These are phyloP conservation scores for Alternaria infectoria DNA, from an alignment of 2,329 filamentous ascomycete species.

Conservation along the genomic window DNA sequence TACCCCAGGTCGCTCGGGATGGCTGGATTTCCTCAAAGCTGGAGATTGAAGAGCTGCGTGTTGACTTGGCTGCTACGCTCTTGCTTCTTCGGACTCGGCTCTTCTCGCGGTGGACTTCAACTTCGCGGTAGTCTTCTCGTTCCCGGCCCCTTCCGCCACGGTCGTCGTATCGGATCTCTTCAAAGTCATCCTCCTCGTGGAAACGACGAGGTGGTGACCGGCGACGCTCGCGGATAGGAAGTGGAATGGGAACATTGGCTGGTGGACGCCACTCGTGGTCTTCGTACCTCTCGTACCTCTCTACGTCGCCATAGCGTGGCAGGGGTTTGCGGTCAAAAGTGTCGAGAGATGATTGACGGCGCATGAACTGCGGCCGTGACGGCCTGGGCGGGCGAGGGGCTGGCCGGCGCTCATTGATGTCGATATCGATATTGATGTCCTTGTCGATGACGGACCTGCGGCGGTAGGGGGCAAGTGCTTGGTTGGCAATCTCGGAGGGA, in stretches of 20 bases:
- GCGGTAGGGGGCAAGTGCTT: slow-evolving; percentile 64
- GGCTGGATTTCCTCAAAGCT: slow-evolving; percentile 51
- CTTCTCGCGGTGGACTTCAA: slow-evolving; percentile 56
- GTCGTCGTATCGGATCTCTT: slow-evolving; percentile 59
- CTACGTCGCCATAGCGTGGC: slow-evolving; percentile 62
- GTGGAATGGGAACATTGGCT: slow-evolving; percentile 72
- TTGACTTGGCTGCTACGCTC: slow-evolving; percentile 39
- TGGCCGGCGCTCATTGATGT: slow-evolving; percentile 51
- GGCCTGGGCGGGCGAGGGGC: slow-evolving; percentile 61
- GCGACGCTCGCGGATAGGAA: slow-evolving; percentile 59
- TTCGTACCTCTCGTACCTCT: slow-evolving; percentile 47
- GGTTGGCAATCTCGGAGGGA: slow-evolving; percentile 56
- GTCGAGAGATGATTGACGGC: slow-evolving; percentile 87
- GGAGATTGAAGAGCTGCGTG: slow-evolving; percentile 49
- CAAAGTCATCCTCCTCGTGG: slow-evolving; percentile 72
- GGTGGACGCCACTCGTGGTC: slow-evolving; percentile 66
- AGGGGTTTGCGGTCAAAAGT: slow-evolving; percentile 81
- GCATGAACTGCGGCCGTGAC: slow-evolving; percentile 70
- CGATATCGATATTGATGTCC: slow-evolving; percentile 58
- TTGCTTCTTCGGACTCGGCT: slow-evolving; percentile 43
- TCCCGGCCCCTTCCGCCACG: slow-evolving; percentile 30
- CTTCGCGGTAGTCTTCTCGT: slow-evolving; percentile 56
- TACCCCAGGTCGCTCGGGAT: slow-evolving; percentile 46
- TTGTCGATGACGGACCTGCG: slow-evolving; percentile 65
- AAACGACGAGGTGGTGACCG: slow-evolving; percentile 59